A percentile compares a stretch with the other conserved stretches of the same genome.
Evolutionary conservation across 176 grass and related monocot species (phyloP).

Genomic region (Oryza meyeriana): DNA sequence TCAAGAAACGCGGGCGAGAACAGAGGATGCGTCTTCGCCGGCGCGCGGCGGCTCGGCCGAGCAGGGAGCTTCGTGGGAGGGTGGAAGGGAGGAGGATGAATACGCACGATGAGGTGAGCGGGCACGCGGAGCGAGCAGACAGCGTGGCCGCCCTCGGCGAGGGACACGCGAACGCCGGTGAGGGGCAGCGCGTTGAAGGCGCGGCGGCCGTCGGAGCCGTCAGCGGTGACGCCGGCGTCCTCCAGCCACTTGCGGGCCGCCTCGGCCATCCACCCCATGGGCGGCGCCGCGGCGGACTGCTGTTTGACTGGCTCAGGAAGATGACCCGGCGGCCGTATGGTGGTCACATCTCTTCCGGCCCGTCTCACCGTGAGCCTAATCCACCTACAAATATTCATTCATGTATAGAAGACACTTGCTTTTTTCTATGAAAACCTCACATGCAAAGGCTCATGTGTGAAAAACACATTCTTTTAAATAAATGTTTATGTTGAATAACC

Average conservation of each 20-base stretch:
- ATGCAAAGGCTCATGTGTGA: too few relatives aligned
- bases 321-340: too few relatives aligned
- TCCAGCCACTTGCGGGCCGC: conserved; percentile 63
- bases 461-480: too few relatives aligned
- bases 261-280: conserved; percentile 35
- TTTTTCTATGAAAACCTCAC: too few relatives aligned
- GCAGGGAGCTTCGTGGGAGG: too few relatives aligned
- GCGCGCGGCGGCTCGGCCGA: background rate
- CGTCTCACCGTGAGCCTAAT: too few relatives aligned
- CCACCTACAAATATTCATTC: too few relatives aligned
- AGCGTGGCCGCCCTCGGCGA: conserved; percentile 33
- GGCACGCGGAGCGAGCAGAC: conserved; percentile 64
- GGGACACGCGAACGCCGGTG: conserved; percentile 47
- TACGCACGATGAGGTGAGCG: conserved; percentile 55
- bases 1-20: background rate
- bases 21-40: background rate
- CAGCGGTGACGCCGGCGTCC: conserved; percentile 28
- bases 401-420: too few relatives aligned
- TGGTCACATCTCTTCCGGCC: too few relatives aligned
- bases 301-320: too few relatives aligned
- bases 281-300: background rate
- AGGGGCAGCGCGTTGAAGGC: conserved; percentile 66
- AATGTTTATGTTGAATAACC: too few relatives aligned
- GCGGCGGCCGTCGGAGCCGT: background rate
- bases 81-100: background rate